Conservation (phyloP, 2,329 filamentous ascomycete genomes). For the Amphichorda felina region DNA sequence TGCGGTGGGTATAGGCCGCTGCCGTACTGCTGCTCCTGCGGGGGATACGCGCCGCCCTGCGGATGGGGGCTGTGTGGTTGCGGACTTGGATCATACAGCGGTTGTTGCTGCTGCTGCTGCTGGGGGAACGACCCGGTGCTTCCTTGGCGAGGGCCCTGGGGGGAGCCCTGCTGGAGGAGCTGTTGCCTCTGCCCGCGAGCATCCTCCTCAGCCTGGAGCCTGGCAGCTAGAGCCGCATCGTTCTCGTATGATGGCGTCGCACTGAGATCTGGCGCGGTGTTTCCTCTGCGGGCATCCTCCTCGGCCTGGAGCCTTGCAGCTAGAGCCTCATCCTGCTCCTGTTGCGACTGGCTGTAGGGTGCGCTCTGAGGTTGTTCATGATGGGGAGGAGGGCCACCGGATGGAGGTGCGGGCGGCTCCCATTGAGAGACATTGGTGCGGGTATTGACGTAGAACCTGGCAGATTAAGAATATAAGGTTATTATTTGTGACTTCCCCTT, state of each 20-base stretch:
- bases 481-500: too few relatives aligned
- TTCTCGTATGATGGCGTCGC: neutral
- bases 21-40: neutral
- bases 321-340: constrained; percentile 1
- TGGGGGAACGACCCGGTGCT: neutral
- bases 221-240: constrained; percentile 3
- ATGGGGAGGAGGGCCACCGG: too few relatives aligned
- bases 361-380: too few relatives aligned
- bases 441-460: constrained; percentile 5
- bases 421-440: constrained; percentile 3
- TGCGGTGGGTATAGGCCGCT: constrained; percentile 1
- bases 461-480: too few relatives aligned
- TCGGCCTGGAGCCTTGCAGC: constrained; percentile 3
- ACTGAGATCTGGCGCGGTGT: neutral
- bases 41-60: neutral
- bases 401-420: constrained; percentile 1
- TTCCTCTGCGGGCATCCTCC: neutral
- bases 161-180: neutral
- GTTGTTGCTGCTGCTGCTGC: constrained; percentile 1
- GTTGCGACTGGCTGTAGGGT: too few relatives aligned
- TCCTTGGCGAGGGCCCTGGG: neutral
- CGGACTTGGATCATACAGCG: constrained; percentile 1
- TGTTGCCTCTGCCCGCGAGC: neutral
- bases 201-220: constrained; percentile 2
- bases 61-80: neutral